Percentiles rank a stretch among this genome's conserved stretches.
Evolutionary conservation across 2,329 filamentous ascomycete species (phyloP).

Genomic region (Aspergillus sp.): DNA sequence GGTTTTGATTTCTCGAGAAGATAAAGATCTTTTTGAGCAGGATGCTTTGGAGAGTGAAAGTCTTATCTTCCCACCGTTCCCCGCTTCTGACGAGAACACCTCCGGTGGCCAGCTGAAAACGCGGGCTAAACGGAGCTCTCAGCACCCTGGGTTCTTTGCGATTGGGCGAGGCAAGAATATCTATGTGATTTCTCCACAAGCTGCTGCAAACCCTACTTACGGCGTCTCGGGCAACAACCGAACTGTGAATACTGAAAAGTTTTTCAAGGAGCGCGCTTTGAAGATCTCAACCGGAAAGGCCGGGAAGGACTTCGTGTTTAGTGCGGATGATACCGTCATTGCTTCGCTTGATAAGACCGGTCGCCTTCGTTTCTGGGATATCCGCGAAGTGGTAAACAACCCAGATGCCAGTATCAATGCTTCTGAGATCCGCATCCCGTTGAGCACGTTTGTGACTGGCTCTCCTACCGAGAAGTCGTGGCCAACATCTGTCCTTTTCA

Average conservation of each 20-base stretch:
- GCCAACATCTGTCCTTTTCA: conserved; percentile 91
- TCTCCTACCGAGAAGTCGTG: conserved; percentile 90
- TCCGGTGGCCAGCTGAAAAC: conserved; percentile 94
- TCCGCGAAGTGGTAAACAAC: conserved; percentile 68
- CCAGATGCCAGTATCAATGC: conserved; percentile 48
- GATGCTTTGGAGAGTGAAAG: conserved; percentile 79
- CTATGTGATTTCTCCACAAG: conserved; percentile 71
- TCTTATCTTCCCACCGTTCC: conserved; percentile 84
- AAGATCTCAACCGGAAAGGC: conserved; percentile 98
- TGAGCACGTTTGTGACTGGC: conserved; percentile 84
- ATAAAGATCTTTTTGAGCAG: conserved; percentile 77
- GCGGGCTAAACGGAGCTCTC: conserved; percentile 82
- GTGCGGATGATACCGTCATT: conserved; percentile 91
- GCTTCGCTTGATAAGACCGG: conserved; percentile 97
- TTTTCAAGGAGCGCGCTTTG: conserved; percentile 80
- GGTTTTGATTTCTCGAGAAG: conserved; percentile 73
- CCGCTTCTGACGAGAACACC: conserved; percentile 82
- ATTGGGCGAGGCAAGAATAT: conserved; percentile 96
- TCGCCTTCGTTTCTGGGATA: conserved; percentile 97
- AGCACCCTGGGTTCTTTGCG: conserved; percentile 89
- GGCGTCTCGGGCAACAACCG: conserved; percentile 52
- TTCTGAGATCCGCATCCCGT: conserved; percentile 78
- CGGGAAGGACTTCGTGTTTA: conserved; percentile 97
- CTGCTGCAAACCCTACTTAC: conserved; percentile 52
- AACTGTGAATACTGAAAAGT: conserved; percentile 80